phyloP scores from a whole-genome alignment of 306 rosid species.

The Dalbergia cultrata region DNA sequence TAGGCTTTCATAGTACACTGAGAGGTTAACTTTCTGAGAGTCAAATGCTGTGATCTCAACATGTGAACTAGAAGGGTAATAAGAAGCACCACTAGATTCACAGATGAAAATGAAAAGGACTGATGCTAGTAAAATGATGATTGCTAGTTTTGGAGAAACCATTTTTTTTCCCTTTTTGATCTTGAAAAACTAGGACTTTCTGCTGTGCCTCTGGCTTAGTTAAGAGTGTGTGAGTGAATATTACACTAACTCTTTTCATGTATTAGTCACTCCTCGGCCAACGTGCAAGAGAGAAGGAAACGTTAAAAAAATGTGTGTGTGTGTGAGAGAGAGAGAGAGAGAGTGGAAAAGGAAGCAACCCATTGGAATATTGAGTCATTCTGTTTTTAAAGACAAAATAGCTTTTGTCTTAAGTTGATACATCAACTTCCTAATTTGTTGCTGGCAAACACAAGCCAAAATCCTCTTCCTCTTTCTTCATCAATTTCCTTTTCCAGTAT shows the following conservation, averaged over 20 bases:
- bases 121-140: constrained; percentile 21
- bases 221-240: constrained; percentile 14
- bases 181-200: constrained; percentile 24
- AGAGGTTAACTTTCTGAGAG: constrained; percentile 57
- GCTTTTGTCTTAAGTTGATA: not conserved
- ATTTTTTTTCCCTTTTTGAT: constrained; percentile 23
- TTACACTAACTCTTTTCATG: not conserved
- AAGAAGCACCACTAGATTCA: constrained; percentile 38
- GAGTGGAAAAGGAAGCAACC: not conserved
- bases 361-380: not conserved
- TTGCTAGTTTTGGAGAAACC: constrained; percentile 34
- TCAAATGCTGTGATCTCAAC: constrained; percentile 7
- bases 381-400: not conserved
- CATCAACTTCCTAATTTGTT: not conserved
- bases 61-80: constrained; percentile 29
- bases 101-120: constrained; percentile 36
- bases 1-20: constrained; percentile 62
- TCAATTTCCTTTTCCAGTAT: too few relatives aligned
- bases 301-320: too few relatives aligned
- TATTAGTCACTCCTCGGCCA: not conserved
- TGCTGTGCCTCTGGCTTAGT: not conserved
- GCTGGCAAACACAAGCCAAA: not conserved
- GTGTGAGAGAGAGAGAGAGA: not conserved
- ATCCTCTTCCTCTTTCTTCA: not conserved
- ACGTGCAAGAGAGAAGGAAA: too few relatives aligned